Percentiles rank a stretch among this genome's conserved stretches.
phyloP scores from a whole-genome alignment of 768 basidiomycete species.

The Amanita rubescens region DNA sequence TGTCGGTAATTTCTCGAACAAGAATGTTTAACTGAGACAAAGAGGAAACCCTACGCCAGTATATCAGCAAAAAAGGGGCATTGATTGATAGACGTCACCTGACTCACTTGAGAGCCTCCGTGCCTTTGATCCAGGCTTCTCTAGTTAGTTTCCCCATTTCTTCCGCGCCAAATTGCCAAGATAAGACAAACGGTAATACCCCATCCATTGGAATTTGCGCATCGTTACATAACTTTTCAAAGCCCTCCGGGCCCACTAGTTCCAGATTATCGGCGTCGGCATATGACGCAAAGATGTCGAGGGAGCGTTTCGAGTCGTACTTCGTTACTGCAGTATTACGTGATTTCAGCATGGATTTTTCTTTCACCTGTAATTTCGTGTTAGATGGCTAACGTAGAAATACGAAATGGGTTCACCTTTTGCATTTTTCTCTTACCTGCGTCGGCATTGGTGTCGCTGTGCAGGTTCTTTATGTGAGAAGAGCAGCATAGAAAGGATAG shows the following conservation, averaged over 20 bases:
- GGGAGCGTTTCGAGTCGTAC: constrained; percentile 35
- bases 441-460: constrained; percentile 40
- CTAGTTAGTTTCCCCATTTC: constrained; percentile 70
- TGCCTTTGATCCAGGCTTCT: constrained; percentile 65
- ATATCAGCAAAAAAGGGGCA: not conserved
- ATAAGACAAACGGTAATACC: constrained; percentile 59
- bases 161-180: constrained; percentile 64
- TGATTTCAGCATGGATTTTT: constrained; percentile 8
- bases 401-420: constrained; percentile 15
- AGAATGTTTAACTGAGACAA: constrained; percentile 39
- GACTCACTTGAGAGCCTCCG: constrained; percentile 29
- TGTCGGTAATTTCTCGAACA: constrained; percentile 52
- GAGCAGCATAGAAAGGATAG: constrained; percentile 57
- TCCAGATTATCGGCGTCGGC: constrained; percentile 47
- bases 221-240: constrained; percentile 64
- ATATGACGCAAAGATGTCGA: constrained; percentile 53
- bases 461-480: constrained; percentile 39
- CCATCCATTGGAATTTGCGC: constrained; percentile 70
- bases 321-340: constrained; percentile 9
- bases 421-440: constrained; percentile 5
- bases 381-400: not conserved
- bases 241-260: constrained; percentile 65
- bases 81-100: not conserved
- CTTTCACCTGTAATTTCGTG: not conserved
- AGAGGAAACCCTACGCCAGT: constrained; percentile 31